Evolutionary conservation across 495 filamentous ascomycete species (phyloP), one percentile per base, ranked within the genome.

Genomic region (Penicillium roqueforti): DNA sequence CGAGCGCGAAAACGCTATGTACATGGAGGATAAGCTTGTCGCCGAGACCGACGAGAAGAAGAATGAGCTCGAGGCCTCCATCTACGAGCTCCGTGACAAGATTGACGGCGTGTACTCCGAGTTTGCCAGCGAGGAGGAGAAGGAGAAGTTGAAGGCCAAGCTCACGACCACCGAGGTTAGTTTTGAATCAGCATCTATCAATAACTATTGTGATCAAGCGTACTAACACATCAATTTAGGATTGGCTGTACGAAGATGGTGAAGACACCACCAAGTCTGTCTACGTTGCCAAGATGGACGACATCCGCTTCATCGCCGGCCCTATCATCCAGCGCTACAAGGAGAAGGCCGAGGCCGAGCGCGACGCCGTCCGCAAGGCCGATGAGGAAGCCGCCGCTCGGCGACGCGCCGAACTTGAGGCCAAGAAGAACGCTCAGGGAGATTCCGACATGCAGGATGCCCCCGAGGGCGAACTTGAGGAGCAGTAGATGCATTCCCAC

Each of bases 31-130:
- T 77, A 99, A 97, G 80, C 83, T 97, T 34, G 92, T 99, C 38
- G 90, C 91, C 51, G 95, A 97, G 70, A 99, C 93, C 20, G 93
- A 97, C 67, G 90, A 97, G 78, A 95, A 93, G 82, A 97, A 97
- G 89, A 99, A 99, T 77, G 93, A 97, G 71, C 87, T 99, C 37
- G 93, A 99, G 79, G 85, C 88, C 34, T 92, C 85, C 72, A 97
- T 97, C 78, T 99, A 99, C 73, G 89, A 96, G 61, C 79, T 95
- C 64, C 85, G 92, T 57, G 89, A 90, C 76, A 96, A 96, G 82
- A 80, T 97, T 44, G 88, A 96, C 61, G 90, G 91, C 57, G 81
- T 88, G 59, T 97, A 93, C 72, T 77, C 91, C 51, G 85, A 92
- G 43, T 90, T 96, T 60, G 86, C 90, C 57, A 89, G 76, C 63